Conservation (phyloP, 2,329 filamentous ascomycete genomes). For the Aspergillus clavatus region DNA sequence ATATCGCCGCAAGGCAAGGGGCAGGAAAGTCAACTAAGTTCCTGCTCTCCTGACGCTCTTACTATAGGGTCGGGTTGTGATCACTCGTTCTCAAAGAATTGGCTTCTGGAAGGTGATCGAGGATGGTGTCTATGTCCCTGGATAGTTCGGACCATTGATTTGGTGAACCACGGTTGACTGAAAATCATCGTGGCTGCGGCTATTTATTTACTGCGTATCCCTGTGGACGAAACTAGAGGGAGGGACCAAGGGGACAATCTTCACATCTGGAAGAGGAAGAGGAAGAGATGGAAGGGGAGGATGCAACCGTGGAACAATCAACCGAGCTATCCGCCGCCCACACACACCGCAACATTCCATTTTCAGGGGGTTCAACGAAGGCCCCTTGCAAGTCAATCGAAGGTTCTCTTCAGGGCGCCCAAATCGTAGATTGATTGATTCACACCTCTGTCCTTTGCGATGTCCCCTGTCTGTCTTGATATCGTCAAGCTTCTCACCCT, state of each 20-base stretch:
- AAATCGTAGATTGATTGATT: no score
- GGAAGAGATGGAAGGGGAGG: no score
- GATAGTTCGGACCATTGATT: background rate
- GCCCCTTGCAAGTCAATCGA: no score
- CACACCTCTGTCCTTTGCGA: no score
- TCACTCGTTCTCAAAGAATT: background rate
- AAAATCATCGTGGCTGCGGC: background rate
- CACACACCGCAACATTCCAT: conserved; percentile 12
- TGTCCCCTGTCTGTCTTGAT: no score
- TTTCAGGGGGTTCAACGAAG: no score
- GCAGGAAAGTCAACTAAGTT: background rate
- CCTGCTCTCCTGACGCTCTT: no score
- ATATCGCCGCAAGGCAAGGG: background rate
- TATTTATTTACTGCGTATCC: conserved; percentile 1
- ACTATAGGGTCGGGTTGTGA: no score
- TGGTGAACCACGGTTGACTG: background rate
- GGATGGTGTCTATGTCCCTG: no score
- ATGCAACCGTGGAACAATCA: conserved; percentile 16
- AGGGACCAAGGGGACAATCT: no score
- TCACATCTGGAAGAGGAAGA: conserved; percentile 4
- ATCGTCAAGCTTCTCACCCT: no score
- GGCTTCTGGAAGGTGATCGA: background rate
- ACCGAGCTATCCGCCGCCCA: conserved; percentile 16
- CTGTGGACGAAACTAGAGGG: conserved; percentile 4
- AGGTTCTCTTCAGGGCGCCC: no score